A percentile compares a stretch with the other conserved stretches of the same genome.
These are phyloP conservation scores for Aureobasidium sp. DNA, from an alignment of 2,329 filamentous ascomycete species.

Conservation along the genomic window DNA sequence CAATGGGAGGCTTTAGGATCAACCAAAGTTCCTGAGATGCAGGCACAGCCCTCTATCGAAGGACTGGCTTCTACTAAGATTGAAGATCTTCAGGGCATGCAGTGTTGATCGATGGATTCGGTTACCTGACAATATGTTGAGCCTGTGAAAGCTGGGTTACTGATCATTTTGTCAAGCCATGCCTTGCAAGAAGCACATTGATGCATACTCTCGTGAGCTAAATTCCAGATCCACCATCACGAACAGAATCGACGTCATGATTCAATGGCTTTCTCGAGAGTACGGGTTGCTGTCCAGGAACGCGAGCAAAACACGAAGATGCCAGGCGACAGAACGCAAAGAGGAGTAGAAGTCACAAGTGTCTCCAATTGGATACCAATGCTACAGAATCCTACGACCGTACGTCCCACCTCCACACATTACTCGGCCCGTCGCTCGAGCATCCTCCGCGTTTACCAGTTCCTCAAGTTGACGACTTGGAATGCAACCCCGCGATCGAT, in stretches of 20 bases:
- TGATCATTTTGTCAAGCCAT: neutral
- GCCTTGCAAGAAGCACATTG: neutral
- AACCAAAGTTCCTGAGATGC: neutral
- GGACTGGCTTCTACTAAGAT: neutral
- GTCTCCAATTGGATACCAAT: slow-evolving; percentile 1
- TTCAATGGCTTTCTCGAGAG: neutral
- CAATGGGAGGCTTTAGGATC: neutral
- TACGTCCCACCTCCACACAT: neutral
- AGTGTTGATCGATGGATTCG: neutral
- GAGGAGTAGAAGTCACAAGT: neutral
- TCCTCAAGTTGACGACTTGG: neutral
- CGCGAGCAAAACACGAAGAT: neutral
- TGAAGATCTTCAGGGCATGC: neutral
- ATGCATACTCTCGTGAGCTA: neutral
- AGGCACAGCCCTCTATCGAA: neutral
- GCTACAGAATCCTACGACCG: neutral
- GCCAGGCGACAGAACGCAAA: neutral
- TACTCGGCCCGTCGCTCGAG: neutral
- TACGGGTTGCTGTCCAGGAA: neutral
- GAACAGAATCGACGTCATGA: neutral
- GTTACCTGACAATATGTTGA: neutral
- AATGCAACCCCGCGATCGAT: neutral
- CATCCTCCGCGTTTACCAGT: neutral
- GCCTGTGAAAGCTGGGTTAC: neutral
- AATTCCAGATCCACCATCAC: neutral